Conservation (phyloP, 345 rosid genomes). For the Linum tenue region DNA sequence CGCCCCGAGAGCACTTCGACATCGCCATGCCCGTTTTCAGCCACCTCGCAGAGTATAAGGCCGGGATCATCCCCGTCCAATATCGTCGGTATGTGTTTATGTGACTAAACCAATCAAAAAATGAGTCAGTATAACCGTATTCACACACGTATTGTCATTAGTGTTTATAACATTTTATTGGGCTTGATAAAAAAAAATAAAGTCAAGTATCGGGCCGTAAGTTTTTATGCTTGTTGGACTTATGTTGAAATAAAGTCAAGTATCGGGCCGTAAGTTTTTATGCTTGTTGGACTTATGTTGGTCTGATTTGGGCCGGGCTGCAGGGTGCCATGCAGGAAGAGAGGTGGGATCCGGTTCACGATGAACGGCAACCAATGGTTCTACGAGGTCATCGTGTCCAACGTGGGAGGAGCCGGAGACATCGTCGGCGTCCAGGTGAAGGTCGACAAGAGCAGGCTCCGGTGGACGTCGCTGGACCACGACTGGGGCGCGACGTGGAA, state of each 20-base stretch:
- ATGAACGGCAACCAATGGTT: not conserved
- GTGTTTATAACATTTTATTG: too few relatives aligned
- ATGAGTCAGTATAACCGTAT: too few relatives aligned
- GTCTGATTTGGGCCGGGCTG: not conserved
- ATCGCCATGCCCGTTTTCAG: slow-evolving; percentile 1
- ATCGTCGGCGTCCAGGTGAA: slow-evolving; percentile 47
- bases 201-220: too few relatives aligned
- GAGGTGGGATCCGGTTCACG: not conserved
- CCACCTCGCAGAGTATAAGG: slow-evolving; percentile 1
- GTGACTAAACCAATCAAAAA: too few relatives aligned
- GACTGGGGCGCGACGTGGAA: slow-evolving; percentile 50
- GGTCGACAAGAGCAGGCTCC: slow-evolving; percentile 20
- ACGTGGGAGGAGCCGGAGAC: slow-evolving; percentile 73
- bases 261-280: too few relatives aligned
- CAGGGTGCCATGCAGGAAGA: not conserved
- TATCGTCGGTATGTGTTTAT: not conserved
- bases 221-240: too few relatives aligned
- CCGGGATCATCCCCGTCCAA: not conserved
- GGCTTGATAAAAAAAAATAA: too few relatives aligned
- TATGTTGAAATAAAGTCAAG: too few relatives aligned
- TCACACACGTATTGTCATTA: too few relatives aligned
- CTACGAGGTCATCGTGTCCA: slow-evolving; percentile 31
- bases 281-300: too few relatives aligned
- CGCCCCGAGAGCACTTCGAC: slow-evolving; percentile 2
- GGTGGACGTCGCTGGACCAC: slow-evolving; percentile 37